Percentiles rank a stretch among this genome's conserved stretches.
These are phyloP conservation scores for Cordia subcordata DNA, from an alignment of 257 asterid genomes.

Conservation along the genomic window DNA sequence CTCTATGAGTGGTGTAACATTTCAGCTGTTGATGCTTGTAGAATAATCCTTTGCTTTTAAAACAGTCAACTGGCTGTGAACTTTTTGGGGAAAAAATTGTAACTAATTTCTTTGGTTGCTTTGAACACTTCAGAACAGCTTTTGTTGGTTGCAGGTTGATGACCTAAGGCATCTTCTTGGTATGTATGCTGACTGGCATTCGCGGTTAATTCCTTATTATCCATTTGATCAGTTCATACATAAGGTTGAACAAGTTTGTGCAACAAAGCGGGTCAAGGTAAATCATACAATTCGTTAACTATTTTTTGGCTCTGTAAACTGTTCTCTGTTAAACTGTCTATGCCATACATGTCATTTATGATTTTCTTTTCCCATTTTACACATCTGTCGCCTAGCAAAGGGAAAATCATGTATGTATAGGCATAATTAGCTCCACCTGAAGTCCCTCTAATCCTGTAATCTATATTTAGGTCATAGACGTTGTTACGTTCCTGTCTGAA, in stretches of 20 bases:
- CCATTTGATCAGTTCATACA: constrained; percentile 70
- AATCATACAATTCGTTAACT: constrained; percentile 12
- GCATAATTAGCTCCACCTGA: too few species aligned
- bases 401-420: too few species aligned
- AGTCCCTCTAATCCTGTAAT: too few species aligned
- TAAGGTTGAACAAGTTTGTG: constrained; percentile 79
- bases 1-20: too few species aligned
- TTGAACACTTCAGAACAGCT: not conserved
- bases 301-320: not conserved
- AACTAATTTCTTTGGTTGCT: too few species aligned
- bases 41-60: too few species aligned
- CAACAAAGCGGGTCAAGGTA: constrained; percentile 78
- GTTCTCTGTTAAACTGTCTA: not conserved
- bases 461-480: too few species aligned
- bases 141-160: constrained; percentile 43
- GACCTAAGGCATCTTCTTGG: constrained; percentile 75
- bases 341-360: not conserved
- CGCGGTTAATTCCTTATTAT: constrained; percentile 73
- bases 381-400: not conserved
- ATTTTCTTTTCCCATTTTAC: constrained; percentile 1
- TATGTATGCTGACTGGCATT: constrained; percentile 85
- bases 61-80: too few species aligned
- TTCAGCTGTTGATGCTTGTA: too few species aligned
- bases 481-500: too few species aligned
- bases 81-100: too few species aligned